These are phyloP conservation scores for Saururus chinensis DNA, from an alignment of 164 flowering plant genomes.

Conservation along the genomic window DNA sequence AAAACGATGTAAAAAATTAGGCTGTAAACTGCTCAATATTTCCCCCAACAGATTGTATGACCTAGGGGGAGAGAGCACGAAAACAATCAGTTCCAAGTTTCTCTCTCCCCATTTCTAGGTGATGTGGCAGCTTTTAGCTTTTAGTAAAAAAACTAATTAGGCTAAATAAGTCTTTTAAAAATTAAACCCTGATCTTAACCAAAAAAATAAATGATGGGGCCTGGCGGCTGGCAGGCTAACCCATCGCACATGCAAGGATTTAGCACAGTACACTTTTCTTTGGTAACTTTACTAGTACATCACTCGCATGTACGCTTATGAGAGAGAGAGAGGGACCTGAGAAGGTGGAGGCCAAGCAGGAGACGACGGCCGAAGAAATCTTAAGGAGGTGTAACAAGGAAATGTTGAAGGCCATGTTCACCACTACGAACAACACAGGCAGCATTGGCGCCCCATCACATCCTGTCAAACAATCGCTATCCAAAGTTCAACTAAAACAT, in stretches of 20 bases:
- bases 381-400: constrained; percentile 81
- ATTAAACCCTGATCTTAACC: no score
- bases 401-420: constrained; percentile 88
- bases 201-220: neutral
- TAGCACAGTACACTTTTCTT: no score
- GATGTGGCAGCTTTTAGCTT: no score
- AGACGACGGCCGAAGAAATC: constrained; percentile 90
- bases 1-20: neutral
- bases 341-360: constrained; percentile 82
- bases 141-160: no score
- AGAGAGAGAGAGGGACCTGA: constrained; percentile 39
- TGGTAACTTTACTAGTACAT: neutral
- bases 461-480: constrained; percentile 36
- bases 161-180: no score
- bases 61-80: no score
- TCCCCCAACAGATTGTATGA: no score
- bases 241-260: no score
- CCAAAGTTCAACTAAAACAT: neutral
- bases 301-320: neutral
- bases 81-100: no score
- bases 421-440: constrained; percentile 68
- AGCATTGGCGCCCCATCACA: constrained; percentile 92
- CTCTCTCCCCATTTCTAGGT: no score
- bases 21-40: neutral
- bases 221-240: no score